These are phyloP conservation scores for Metschnikowia baotianmanensis DNA, from an alignment of 805 yeast genomes.

Conservation along the genomic window DNA sequence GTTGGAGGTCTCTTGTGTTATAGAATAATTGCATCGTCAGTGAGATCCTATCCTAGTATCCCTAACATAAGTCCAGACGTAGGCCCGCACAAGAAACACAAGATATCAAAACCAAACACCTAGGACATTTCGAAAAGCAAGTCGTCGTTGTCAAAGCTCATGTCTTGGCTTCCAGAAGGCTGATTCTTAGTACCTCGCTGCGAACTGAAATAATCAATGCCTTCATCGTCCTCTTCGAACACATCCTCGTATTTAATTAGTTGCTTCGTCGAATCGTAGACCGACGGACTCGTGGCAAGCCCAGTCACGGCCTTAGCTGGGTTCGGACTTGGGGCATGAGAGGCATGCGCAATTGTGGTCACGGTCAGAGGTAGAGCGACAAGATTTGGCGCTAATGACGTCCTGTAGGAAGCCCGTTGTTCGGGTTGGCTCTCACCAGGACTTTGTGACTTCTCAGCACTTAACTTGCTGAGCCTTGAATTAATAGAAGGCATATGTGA, in stretches of 20 bases:
- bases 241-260: constrained; percentile 37
- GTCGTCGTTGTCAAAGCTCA: constrained; percentile 20
- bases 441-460: constrained; percentile 3
- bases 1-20: too few species aligned
- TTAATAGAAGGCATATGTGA: constrained; percentile 32
- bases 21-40: too few species aligned
- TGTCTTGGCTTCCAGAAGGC: constrained; percentile 4
- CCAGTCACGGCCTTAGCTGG: constrained; percentile 24
- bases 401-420: constrained; percentile 1
- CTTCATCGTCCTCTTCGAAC: constrained; percentile 48
- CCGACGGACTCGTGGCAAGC: constrained; percentile 37
- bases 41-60: too few species aligned
- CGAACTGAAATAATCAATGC: constrained; percentile 11
- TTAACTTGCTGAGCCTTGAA: constrained; percentile 28
- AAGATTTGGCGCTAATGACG: constrained; percentile 18
- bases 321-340: constrained; percentile 5
- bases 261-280: constrained; percentile 20
- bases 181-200: constrained; percentile 3
- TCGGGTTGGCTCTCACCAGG: not conserved
- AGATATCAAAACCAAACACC: too few species aligned
- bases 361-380: constrained; percentile 23
- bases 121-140: constrained; percentile 22
- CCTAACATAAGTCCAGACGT: too few species aligned
- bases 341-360: constrained; percentile 25
- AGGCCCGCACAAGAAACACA: too few species aligned